phyloP scores from a whole-genome alignment of 306 rosid species.

The Quercus ilex region DNA sequence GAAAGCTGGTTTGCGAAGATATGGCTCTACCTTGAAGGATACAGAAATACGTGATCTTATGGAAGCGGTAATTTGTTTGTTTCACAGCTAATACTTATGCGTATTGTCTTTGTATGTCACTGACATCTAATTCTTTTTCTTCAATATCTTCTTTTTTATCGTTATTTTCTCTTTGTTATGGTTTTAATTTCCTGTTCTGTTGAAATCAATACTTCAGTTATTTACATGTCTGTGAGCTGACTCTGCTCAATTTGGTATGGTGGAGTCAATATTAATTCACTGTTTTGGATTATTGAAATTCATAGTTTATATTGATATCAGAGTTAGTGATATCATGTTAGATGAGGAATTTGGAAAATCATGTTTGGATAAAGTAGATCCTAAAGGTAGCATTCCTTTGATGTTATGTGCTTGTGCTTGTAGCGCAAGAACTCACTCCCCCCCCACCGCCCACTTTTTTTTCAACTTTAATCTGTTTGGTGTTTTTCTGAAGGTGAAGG shows the following conservation, averaged over 20 bases:
- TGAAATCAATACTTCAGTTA: not conserved
- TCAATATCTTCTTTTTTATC: not conserved
- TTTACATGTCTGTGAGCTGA: not conserved
- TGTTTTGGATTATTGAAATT: not conserved
- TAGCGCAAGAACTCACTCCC: not conserved
- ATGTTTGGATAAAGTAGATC: not conserved
- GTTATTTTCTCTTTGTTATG: not conserved
- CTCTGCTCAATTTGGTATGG: not conserved
- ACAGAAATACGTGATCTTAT: constrained; percentile 90
- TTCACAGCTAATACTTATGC: not conserved
- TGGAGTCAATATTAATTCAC: not conserved
- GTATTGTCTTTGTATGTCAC: not conserved
- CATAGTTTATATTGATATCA: not conserved
- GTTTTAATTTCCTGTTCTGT: not conserved
- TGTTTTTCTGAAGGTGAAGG: not conserved
- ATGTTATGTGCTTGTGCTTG: not conserved
- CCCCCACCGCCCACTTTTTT: not conserved
- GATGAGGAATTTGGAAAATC: not conserved
- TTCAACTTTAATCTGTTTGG: not conserved
- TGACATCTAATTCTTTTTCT: not conserved
- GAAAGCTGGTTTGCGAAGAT: constrained; percentile 93
- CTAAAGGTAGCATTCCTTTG: not conserved
- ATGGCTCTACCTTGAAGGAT: constrained; percentile 93
- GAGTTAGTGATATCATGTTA: not conserved
- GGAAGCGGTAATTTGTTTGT: constrained; percentile 70